Percentiles rank a stretch among this genome's conserved stretches.
These are phyloP conservation scores for Schoenoplectus triqueter DNA, from an alignment of 202 grass and related monocot genomes.

Conservation along the genomic window DNA sequence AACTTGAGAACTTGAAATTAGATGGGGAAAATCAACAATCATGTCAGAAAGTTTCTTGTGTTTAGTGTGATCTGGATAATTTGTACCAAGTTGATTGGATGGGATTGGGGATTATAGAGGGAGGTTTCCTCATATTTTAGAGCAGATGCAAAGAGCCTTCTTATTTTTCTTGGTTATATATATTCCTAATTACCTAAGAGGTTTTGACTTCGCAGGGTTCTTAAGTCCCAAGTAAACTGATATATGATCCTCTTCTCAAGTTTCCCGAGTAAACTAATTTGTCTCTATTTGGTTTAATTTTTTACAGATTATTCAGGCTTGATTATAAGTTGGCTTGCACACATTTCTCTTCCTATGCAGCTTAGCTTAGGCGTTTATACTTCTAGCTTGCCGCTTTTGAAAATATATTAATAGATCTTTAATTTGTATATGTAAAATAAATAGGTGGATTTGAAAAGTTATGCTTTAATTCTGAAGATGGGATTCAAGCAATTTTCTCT, in stretches of 20 bases:
- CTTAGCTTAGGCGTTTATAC: not conserved
- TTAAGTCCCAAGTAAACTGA: not conserved
- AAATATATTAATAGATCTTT: constrained; percentile 14
- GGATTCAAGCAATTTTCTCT: constrained; percentile 31
- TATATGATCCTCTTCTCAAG: not conserved
- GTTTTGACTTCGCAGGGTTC: not conserved
- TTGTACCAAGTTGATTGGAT: not conserved
- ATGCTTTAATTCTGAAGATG: not conserved
- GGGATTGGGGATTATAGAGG: not conserved
- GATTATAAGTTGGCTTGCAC: not conserved
- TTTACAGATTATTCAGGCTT: constrained; percentile 25
- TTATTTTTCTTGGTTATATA: not conserved
- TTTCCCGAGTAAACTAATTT: not conserved
- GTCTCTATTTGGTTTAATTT: not conserved
- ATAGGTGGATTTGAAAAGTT: not conserved
- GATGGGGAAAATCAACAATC: not conserved
- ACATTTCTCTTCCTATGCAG: constrained; percentile 10
- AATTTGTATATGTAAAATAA: constrained; percentile 30
- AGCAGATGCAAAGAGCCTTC: not conserved
- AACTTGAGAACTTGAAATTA: constrained; percentile 7
- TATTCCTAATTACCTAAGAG: not conserved
- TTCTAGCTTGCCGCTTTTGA: constrained; percentile 15
- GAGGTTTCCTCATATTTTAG: not conserved
- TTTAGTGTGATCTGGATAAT: not conserved
- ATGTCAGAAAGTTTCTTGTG: not conserved